Base-by-base conservation (phyloP, 2,329 filamentous ascomycete genomes). In the Chrysosporium keratinophilum region DNA sequence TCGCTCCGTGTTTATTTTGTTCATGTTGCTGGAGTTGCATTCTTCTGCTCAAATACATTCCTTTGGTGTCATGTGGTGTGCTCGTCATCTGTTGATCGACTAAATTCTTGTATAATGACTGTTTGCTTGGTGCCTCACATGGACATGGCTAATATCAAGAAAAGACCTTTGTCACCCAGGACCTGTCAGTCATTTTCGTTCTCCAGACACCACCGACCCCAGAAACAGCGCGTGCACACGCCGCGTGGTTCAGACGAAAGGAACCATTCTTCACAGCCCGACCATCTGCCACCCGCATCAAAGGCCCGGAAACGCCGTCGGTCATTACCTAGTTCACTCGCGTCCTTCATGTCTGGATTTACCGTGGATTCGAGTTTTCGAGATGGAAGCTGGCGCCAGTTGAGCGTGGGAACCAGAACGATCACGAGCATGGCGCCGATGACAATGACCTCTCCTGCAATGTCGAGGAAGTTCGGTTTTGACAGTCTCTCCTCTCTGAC, bases 1-100 rank as follows among this genome's bases (percentile, higher is more conserved):
- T 12, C 48, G 7, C 47, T 20, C 39, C 35, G 17, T 42, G 37
- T 50, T 60, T 66, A 62, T 61, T 57, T 50, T 56, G 60, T 60
- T 52, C 54, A 55, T 58, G 54, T 59, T 59, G 59, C 56, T 56
- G 54, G 50, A 31, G 42, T 54, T 53, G 57, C 52, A 52, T 59
- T 47, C 50, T 50, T 35, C 43, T 39, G 4, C 4, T 28, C 33
- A 40, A 15, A 35, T 19, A 20, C 28, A n/a, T 47, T 28, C 33
- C 31, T 48, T 12, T n/a, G 12, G 10, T 7, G 17, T 48, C 17
- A 15, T 48, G 41, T 20, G 41, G 17, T 20, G 46, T 31, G 5
- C 47, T 14, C 5, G 15, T 39, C 5, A 35, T n/a, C 33, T 39
- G 28, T 41, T 1, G n/a, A n/a, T n/a, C n/a, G n/a, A n/a, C n/a